Percentiles rank a stretch among this genome's conserved stretches.
Evolutionary conservation across 2,329 filamentous ascomycete genomes (phyloP).

Genomic region (Xylariaceae sp.): DNA sequence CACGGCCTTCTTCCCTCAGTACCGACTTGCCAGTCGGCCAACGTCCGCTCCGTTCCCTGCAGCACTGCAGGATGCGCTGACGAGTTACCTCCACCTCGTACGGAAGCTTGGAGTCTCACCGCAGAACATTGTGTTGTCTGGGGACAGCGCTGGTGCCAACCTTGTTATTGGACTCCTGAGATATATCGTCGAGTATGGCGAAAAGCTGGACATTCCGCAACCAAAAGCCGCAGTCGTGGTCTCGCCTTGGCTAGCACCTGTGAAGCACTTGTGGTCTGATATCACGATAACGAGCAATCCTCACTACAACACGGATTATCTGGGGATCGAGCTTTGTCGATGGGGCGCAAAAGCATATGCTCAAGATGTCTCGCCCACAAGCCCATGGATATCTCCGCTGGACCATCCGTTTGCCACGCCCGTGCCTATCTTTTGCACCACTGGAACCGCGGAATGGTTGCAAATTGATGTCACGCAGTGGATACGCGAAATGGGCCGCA

Average conservation of each 20-base stretch:
- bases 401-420: slow-evolving; percentile 22
- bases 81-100: slow-evolving; percentile 44
- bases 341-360: slow-evolving; percentile 43
- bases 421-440: slow-evolving; percentile 24
- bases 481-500: slow-evolving; percentile 44
- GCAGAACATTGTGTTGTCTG: slow-evolving; percentile 41
- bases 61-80: slow-evolving; percentile 47
- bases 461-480: slow-evolving; percentile 50
- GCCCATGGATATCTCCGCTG: slow-evolving; percentile 35
- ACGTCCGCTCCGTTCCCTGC: slow-evolving; percentile 46
- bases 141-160: slow-evolving; percentile 51
- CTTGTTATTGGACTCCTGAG: slow-evolving; percentile 42
- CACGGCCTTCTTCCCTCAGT: slow-evolving; percentile 44
- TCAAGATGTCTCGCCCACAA: slow-evolving; percentile 17
- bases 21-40: slow-evolving; percentile 43
- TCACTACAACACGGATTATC: slow-evolving; percentile 37
- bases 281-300: slow-evolving; percentile 14
- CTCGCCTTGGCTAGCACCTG: slow-evolving; percentile 26
- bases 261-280: slow-evolving; percentile 15
- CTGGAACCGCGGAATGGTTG: slow-evolving; percentile 30
- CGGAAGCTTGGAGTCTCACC: slow-evolving; percentile 34
- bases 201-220: slow-evolving; percentile 15
- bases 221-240: slow-evolving; percentile 37
- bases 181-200: slow-evolving; percentile 43
- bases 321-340: slow-evolving; percentile 34